A percentile compares a stretch with the other conserved stretches of the same genome.
phyloP scores from a whole-genome alignment of 805 yeast genomes.

The Barnettozyma salicaria region DNA sequence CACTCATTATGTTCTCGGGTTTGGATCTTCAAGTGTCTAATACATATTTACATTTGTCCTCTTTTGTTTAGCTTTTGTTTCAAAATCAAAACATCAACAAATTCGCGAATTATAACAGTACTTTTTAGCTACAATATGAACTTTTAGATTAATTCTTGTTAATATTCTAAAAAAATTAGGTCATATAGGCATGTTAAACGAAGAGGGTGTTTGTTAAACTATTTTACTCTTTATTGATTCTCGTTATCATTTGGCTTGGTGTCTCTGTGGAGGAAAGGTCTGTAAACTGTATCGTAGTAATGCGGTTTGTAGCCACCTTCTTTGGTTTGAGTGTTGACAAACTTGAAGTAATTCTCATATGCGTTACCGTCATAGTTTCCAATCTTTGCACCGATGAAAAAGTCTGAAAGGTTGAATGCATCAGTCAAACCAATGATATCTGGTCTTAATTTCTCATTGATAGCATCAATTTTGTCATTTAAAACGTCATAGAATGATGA shows the following conservation, averaged over 20 bases:
- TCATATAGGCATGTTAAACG: too few relatives aligned
- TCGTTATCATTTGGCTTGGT: conserved; percentile 18
- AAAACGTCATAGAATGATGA: conserved; percentile 31
- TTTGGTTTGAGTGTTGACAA: conserved; percentile 38
- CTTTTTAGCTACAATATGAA: too few relatives aligned
- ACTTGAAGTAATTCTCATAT: conserved; percentile 70
- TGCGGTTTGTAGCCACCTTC: conserved; percentile 51
- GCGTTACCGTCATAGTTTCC: conserved; percentile 79
- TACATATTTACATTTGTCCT: too few relatives aligned
- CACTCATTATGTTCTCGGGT: neutral
- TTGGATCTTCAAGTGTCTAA: too few relatives aligned
- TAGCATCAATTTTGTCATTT: conserved; percentile 22
- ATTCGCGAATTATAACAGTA: too few relatives aligned
- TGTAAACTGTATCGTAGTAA: conserved; percentile 24
- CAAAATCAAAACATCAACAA: conserved; percentile 1
- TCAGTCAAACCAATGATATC: conserved; percentile 76
- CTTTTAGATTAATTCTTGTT: too few relatives aligned
- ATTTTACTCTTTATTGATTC: neutral
- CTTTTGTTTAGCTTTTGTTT: neutral
- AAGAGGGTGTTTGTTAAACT: too few relatives aligned
- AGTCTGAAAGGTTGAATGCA: conserved; percentile 74
- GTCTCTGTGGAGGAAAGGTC: conserved; percentile 22
- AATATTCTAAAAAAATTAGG: too few relatives aligned
- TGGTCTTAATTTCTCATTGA: conserved; percentile 47
- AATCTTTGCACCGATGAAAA: conserved; percentile 73